Conservation (phyloP, 129 eudicot species). For the Glebionis coronaria region DNA sequence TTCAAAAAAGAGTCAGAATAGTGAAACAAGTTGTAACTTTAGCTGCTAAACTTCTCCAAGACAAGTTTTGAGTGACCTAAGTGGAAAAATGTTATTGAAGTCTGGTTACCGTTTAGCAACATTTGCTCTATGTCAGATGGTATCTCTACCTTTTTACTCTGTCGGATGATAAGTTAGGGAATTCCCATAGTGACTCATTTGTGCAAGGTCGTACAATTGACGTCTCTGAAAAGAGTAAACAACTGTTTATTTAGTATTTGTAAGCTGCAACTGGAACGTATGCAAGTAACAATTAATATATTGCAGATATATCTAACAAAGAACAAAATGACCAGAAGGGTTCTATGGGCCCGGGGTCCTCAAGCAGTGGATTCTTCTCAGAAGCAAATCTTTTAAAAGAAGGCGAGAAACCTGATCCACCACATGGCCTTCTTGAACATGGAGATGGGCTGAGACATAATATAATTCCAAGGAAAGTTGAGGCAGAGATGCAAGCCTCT, state of each 20-base stretch:
- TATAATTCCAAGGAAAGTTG: constrained; percentile 35
- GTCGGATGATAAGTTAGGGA: constrained; percentile 7
- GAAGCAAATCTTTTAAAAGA: constrained; percentile 47
- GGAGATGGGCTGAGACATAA: neutral
- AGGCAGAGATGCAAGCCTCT: constrained; percentile 40
- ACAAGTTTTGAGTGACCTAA: too few species aligned
- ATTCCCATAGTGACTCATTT: neutral
- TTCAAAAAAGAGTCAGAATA: too few species aligned
- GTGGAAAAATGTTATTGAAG: too few species aligned
- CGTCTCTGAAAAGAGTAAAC: neutral
- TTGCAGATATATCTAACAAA: constrained; percentile 61
- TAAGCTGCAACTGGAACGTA: neutral
- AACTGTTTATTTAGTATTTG: neutral
- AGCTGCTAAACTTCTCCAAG: neutral
- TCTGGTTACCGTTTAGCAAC: too few species aligned
- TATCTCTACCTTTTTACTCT: constrained; percentile 2
- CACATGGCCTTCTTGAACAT: constrained; percentile 35
- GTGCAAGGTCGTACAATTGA: neutral
- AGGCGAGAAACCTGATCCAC: constrained; percentile 38
- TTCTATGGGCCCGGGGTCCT: constrained; percentile 41
- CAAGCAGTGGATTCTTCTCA: constrained; percentile 36
- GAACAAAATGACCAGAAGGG: constrained; percentile 62
- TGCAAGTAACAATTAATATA: constrained; percentile 25
- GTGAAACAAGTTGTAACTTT: neutral
- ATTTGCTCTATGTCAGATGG: neutral